Percentiles rank a stretch among this genome's conserved stretches.
Conservation (phyloP, 495 filamentous ascomycete species). For the Saxophila tyrrhenica region DNA sequence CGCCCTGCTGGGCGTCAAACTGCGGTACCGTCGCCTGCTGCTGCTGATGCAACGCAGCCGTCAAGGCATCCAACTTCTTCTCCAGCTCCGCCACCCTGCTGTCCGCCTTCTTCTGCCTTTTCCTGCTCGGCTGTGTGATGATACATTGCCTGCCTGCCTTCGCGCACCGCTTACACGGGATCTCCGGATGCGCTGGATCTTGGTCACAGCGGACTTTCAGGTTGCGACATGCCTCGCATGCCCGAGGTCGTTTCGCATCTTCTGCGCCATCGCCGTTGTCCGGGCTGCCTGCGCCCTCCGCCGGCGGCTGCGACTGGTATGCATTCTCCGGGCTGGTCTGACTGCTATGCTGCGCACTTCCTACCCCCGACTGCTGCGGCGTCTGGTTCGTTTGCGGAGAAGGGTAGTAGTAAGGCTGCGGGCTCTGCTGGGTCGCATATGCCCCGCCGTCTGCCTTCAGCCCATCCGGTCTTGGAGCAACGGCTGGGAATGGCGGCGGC, state of each 20-base stretch:
- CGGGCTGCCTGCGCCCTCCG: not conserved
- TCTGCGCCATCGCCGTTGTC: constrained; percentile 29
- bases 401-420: constrained; percentile 6
- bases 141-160: constrained; percentile 73
- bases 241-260: constrained; percentile 61
- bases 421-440: not conserved
- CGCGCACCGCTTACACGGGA: constrained; percentile 71
- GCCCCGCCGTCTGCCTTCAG: not conserved
- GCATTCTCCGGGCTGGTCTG: not conserved
- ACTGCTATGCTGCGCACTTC: not conserved
- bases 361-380: not conserved
- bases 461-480: not conserved
- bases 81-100: constrained; percentile 86
- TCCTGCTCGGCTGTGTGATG: constrained; percentile 70
- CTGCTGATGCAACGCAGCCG: constrained; percentile 51
- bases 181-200: constrained; percentile 48
- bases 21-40: constrained; percentile 30
- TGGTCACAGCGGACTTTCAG: constrained; percentile 87
- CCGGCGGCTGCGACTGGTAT: not conserved
- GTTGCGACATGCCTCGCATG: constrained; percentile 82
- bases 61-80: constrained; percentile 85
- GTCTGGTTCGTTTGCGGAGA: constrained; percentile 1
- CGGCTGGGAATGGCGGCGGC: not conserved
- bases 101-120: constrained; percentile 89
- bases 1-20: constrained; percentile 27